phyloP scores from a whole-genome alignment of 1,284 basidiomycete species.

The Fomitopsis palustris region DNA sequence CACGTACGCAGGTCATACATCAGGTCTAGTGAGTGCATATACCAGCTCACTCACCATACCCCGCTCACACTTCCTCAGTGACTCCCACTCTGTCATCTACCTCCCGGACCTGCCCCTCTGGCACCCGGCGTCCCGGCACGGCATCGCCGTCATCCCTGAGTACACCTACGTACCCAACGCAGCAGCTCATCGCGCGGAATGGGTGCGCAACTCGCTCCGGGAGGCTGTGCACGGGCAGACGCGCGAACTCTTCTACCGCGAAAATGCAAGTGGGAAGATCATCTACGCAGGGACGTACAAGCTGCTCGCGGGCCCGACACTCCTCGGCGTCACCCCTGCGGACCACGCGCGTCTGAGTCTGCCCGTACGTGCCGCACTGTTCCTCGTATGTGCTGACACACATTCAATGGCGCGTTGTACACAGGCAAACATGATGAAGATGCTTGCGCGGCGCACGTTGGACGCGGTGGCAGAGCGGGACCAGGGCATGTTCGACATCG shows the following conservation, averaged over 20 bases:
- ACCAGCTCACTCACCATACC: not conserved
- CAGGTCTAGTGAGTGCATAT: not conserved
- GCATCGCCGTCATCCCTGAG: not conserved
- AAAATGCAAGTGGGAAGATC: not conserved
- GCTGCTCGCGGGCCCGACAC: not conserved
- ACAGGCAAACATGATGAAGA: not conserved
- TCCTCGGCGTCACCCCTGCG: not conserved
- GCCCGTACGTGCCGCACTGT: not conserved
- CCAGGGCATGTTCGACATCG: not conserved
- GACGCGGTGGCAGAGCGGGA: not conserved
- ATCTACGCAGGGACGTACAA: not conserved
- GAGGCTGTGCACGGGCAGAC: not conserved
- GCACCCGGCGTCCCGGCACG: not conserved
- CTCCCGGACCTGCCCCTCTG: not conserved
- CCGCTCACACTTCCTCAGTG: not conserved
- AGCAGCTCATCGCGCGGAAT: not conserved
- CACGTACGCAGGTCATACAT: not conserved
- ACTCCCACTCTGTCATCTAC: not conserved
- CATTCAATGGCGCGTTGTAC: not conserved
- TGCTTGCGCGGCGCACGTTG: not conserved
- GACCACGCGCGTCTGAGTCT: not conserved
- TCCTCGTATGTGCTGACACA: not conserved
- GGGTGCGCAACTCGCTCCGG: not conserved
- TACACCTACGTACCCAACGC: not conserved
- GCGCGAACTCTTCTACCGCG: not conserved